These are phyloP conservation scores for Yamadazyma triangularis DNA, from an alignment of 1,139 yeast species.

Conservation along the genomic window DNA sequence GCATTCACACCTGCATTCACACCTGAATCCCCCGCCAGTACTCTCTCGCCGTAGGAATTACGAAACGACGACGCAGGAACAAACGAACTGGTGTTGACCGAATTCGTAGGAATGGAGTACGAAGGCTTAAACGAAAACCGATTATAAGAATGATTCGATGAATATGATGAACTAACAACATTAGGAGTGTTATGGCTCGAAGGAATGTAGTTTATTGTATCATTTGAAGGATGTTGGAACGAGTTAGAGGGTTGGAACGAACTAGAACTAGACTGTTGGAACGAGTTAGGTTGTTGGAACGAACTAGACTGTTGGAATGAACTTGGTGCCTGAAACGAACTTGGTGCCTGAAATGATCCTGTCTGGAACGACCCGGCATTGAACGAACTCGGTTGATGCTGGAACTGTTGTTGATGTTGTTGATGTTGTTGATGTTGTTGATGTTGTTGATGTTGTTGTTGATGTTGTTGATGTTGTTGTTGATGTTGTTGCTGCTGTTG, in stretches of 20 bases:
- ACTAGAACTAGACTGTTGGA: too few relatives aligned
- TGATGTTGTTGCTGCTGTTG: too few relatives aligned
- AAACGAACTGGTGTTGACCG: slow-evolving; percentile 6
- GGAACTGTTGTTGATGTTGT: neutral
- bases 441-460: neutral
- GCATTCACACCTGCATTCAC: too few relatives aligned
- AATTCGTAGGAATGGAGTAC: slow-evolving; percentile 15
- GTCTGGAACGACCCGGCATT: neutral
- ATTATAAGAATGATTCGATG: slow-evolving; percentile 35
- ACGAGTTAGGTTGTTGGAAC: too few relatives aligned
- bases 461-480: slow-evolving; percentile 2
- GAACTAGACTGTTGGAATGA: too few relatives aligned
- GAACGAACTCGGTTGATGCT: neutral
- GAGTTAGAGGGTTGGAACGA: too few relatives aligned
- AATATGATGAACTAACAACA: slow-evolving; percentile 46
- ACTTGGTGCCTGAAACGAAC: too few relatives aligned
- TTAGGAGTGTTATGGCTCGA: slow-evolving; percentile 54
- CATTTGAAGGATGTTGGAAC: too few relatives aligned
- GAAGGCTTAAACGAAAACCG: slow-evolving; percentile 10
- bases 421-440: slow-evolving; percentile 1
- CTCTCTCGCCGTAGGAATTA: neutral
- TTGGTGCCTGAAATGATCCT: neutral
- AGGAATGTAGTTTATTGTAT: slow-evolving; percentile 38
- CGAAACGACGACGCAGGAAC: slow-evolving; percentile 8
- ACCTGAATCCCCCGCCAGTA: too few relatives aligned